Percentiles rank a stretch among this genome's conserved stretches.
Evolutionary conservation across 345 rosid species (phyloP).

Genomic region (Salix viminalis): DNA sequence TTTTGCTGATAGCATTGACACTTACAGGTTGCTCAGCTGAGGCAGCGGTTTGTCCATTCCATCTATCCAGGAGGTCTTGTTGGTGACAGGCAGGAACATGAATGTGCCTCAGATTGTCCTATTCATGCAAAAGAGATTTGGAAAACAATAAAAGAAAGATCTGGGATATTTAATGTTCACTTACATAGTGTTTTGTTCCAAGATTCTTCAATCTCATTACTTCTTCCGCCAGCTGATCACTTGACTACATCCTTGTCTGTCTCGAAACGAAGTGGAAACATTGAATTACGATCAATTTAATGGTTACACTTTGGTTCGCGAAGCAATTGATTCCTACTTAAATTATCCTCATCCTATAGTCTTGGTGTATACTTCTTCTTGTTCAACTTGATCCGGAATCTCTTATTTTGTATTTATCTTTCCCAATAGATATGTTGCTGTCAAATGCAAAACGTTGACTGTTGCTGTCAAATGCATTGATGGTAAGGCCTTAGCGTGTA

Average conservation of each 20-base stretch:
- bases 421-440: slow-evolving; percentile 44
- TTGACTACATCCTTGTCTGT: too few species aligned
- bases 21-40: slow-evolving; percentile 31
- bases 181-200: background rate
- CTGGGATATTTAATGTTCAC: background rate
- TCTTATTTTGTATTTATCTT: background rate
- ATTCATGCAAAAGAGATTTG: slow-evolving; percentile 29
- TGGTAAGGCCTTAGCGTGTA: slow-evolving; percentile 37
- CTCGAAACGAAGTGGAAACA: too few species aligned
- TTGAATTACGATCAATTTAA: too few species aligned
- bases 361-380: background rate
- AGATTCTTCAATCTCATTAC: background rate
- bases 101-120: slow-evolving; percentile 35
- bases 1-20: too few species aligned
- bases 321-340: too few species aligned
- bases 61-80: slow-evolving; percentile 39
- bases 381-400: background rate
- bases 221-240: background rate
- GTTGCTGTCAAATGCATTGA: slow-evolving; percentile 57
- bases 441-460: slow-evolving; percentile 48
- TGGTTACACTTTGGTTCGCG: too few species aligned
- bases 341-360: too few species aligned
- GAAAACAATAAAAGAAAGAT: slow-evolving; percentile 26
- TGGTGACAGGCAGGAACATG: slow-evolving; percentile 34
- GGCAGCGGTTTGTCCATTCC: slow-evolving; percentile 34